Base-by-base conservation (phyloP, 1,139 yeast species). In the Torulaspora pretoriensis region DNA sequence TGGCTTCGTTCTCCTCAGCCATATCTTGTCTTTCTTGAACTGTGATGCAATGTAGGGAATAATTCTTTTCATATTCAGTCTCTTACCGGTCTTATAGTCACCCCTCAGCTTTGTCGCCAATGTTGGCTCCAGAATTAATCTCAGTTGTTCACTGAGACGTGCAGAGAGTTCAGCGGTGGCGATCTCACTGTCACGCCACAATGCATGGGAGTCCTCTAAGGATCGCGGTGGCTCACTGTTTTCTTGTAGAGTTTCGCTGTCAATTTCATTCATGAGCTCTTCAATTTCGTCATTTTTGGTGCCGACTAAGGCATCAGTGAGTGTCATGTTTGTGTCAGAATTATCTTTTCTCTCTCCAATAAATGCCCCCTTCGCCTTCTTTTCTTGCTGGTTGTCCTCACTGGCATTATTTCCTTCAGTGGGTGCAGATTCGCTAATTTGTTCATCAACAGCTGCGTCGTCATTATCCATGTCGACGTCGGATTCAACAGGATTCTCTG, bases 1-100 rank as follows among this genome's bases (percentile, higher is more conserved):
- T 44, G 98, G 99, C 64, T 92, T 92, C 7, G 97, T 90, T 68
- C 99, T 81, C 63, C 97, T 80, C 70, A 94, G 75, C 99, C 99
- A 94, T 51, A 94, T 94, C 72, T 94, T 94, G 67, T 94, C 99
- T 67, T 92, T 92, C 61, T 96, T 82, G 78, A 89, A 94, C 61
- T 90, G 96, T 39, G 96, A 86, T 1, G 99, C 98, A 71, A 94
- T 92, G 68, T 92, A 94, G 10, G 98, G 96, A 60, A 94, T 92
- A 56, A 94, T 94, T 55, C 97, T 75, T 73, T 90, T 92, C 97
- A 94, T 90, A 67, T 94, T 94, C 60, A 94, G 76, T 54, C 98
- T 75, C 67, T 94, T 94, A 65, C 99, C 99, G 1, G 97, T 90
- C 68, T 90, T 89, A 68, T 88, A 94, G 65, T 94, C 98, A 58